Conservation (phyloP, 2,329 filamentous ascomycete genomes). For the Cordyceps pruinosa region DNA sequence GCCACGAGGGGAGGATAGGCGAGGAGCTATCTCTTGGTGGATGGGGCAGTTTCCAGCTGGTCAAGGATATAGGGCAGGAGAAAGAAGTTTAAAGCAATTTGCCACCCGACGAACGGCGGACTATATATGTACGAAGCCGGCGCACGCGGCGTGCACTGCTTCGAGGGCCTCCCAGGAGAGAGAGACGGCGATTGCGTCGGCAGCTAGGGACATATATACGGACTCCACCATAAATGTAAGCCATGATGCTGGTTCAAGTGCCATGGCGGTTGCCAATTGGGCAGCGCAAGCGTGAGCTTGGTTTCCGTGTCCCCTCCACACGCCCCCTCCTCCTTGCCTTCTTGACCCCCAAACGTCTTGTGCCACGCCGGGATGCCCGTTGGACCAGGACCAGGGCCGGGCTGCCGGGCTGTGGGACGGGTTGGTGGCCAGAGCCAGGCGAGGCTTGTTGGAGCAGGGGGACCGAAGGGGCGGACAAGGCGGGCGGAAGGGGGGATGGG, state of each 20-base stretch:
- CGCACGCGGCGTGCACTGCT: background rate
- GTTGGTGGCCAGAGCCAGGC: background rate
- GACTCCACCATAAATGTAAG: slow-evolving; percentile 11
- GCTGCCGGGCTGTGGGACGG: background rate
- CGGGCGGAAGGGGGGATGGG: background rate
- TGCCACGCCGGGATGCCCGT: background rate
- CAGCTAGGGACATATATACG: slow-evolving; percentile 4
- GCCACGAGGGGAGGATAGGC: slow-evolving; percentile 12
- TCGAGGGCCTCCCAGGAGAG: slow-evolving; percentile 3
- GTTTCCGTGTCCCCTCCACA: slow-evolving; percentile 6
- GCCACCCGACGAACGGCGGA: slow-evolving; percentile 4
- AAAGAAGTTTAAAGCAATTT: background rate
- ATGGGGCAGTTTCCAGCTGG: slow-evolving; percentile 12
- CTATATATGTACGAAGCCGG: slow-evolving; percentile 12
- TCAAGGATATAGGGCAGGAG: background rate
- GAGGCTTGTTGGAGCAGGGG: background rate
- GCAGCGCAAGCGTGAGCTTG: slow-evolving; percentile 11
- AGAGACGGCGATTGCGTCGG: background rate
- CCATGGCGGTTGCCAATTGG: slow-evolving; percentile 11
- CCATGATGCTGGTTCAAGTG: slow-evolving; percentile 8
- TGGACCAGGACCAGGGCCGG: background rate
- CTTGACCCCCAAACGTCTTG: background rate
- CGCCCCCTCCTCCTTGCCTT: background rate
- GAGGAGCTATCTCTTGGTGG: slow-evolving; percentile 3
- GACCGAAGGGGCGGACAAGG: background rate